Evolutionary conservation across 2,329 filamentous ascomycete genomes (phyloP).

Genomic region (Sordariomycetes sp.): DNA sequence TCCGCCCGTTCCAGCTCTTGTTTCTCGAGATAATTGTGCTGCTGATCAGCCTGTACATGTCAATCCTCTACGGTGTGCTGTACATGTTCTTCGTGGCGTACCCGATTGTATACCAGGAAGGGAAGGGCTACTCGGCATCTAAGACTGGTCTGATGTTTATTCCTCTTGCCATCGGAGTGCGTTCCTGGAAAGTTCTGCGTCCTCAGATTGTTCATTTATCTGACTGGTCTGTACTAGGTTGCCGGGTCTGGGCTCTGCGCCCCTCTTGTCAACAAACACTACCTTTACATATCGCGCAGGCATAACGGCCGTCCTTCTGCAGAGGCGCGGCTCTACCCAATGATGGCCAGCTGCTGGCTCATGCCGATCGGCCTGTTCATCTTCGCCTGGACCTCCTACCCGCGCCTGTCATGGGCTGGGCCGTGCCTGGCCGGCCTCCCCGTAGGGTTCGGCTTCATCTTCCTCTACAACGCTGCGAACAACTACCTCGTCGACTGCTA

Average conservation of each 20-base stretch:
- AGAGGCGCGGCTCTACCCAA: slow-evolving; percentile 69
- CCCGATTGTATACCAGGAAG: slow-evolving; percentile 62
- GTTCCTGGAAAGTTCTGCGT: no score
- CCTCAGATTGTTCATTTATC: neutral
- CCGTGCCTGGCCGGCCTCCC: slow-evolving; percentile 61
- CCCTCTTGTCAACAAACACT: slow-evolving; percentile 72
- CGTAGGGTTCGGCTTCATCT: slow-evolving; percentile 74
- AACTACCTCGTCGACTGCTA: slow-evolving; percentile 60
- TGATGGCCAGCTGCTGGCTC: slow-evolving; percentile 69
- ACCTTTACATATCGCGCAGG: slow-evolving; percentile 51
- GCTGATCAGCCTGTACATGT: slow-evolving; percentile 78
- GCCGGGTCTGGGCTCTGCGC: slow-evolving; percentile 54
- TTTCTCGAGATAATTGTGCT: slow-evolving; percentile 79
- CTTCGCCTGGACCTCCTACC: slow-evolving; percentile 55
- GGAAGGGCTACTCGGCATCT: slow-evolving; percentile 67
- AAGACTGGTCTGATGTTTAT: slow-evolving; percentile 82
- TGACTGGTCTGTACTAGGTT: slow-evolving; percentile 19
- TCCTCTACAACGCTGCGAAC: slow-evolving; percentile 70
- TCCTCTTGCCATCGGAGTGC: slow-evolving; percentile 61
- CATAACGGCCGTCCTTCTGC: slow-evolving; percentile 65
- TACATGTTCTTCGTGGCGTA: slow-evolving; percentile 72
- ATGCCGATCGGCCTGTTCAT: slow-evolving; percentile 50
- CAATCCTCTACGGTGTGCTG: slow-evolving; percentile 62
- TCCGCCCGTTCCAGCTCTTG: slow-evolving; percentile 77
- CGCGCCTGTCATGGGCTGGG: slow-evolving; percentile 55